Base-by-base conservation (phyloP, 768 basidiomycete species). In the Naganishia onofrii region DNA sequence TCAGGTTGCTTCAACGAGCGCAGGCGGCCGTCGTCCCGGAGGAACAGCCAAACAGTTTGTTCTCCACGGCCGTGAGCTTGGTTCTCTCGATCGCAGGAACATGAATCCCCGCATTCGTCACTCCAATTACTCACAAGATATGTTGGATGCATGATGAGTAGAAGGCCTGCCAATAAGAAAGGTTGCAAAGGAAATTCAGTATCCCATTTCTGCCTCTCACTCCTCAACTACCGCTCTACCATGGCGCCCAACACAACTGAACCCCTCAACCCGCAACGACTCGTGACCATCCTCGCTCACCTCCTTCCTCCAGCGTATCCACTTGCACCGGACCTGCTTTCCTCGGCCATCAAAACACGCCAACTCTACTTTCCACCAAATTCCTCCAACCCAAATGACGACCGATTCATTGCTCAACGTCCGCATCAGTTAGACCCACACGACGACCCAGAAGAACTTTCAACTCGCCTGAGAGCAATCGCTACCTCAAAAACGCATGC, bases 361-460 rank as follows among this genome's bases (percentile, higher is more conserved):
- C 70, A 71, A 12, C 48, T 60, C 26, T 71, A 67, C 70, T 51
- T 71, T 31, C 70, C 70, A 7, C 70, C 70, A 12, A 34, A 44
- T 19, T 36, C 66, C 3, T 36, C 55, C 10, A 66, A 46, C 23
- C 44, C 53, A 12, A n/a, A 6, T 1, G 53, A 68, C 54, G 70
- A 70, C 42, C n/a, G 51, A 7, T 70, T 38, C 70, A 66, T 70
- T 53, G 26, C 38, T 4, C 70, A 66, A 52, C 70, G 69, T 26
- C 56, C 68, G 26, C 21, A 31, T n/a, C 46, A 34, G 15, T 34
- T 21, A 26, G 48, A 26, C 34, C 26, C 34, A 34, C 15, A 34
- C 6, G 51, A 23, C 36, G 65, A 54, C 65, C 68, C 46, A 36
- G 28, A 57, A 21, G 26, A 51, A 7, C 44, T 60, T 23, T 69